Conservation (phyloP, 2,329 filamentous ascomycete genomes). For the Xylariaceae sp. region DNA sequence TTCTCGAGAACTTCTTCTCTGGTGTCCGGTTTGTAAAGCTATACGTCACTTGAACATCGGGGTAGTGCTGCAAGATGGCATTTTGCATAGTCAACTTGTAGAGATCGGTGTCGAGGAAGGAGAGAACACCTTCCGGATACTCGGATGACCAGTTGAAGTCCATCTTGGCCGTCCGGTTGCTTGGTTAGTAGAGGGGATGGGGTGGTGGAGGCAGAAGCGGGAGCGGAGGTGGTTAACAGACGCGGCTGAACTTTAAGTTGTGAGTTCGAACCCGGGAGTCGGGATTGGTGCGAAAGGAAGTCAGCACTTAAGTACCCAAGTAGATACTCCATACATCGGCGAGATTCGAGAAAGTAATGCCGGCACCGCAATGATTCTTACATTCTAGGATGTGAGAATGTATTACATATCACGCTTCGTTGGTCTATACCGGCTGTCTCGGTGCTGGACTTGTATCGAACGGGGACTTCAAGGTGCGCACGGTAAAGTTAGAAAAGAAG, state of each 20-base stretch:
- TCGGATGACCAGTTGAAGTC: slow-evolving; percentile 63
- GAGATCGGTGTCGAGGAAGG: slow-evolving; percentile 75
- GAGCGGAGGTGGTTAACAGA: neutral
- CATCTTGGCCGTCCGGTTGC: slow-evolving; percentile 40
- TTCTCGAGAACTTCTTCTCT: slow-evolving; percentile 81
- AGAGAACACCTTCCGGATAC: slow-evolving; percentile 72
- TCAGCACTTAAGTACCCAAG: too few species aligned
- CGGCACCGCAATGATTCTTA: neutral
- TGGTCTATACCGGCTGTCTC: too few species aligned
- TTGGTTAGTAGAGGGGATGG: neutral
- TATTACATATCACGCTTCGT: neutral
- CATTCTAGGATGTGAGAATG: neutral
- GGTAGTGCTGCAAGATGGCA: slow-evolving; percentile 88
- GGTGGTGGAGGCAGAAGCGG: neutral
- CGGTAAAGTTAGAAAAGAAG: neutral
- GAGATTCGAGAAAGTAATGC: neutral
- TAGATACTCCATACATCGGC: too few species aligned
- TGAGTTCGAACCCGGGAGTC: neutral
- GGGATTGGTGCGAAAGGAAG: neutral
- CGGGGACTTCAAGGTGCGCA: too few species aligned
- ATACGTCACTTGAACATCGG: slow-evolving; percentile 77
- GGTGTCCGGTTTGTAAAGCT: slow-evolving; percentile 93
- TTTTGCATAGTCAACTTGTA: slow-evolving; percentile 99
- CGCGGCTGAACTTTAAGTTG: neutral
- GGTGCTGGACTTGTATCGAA: too few species aligned